Evolutionary conservation across 192 early-diverging fungal species (phyloP), one percentile per base, ranked within the genome.

Genomic region (Paraglomus brasilianum): DNA sequence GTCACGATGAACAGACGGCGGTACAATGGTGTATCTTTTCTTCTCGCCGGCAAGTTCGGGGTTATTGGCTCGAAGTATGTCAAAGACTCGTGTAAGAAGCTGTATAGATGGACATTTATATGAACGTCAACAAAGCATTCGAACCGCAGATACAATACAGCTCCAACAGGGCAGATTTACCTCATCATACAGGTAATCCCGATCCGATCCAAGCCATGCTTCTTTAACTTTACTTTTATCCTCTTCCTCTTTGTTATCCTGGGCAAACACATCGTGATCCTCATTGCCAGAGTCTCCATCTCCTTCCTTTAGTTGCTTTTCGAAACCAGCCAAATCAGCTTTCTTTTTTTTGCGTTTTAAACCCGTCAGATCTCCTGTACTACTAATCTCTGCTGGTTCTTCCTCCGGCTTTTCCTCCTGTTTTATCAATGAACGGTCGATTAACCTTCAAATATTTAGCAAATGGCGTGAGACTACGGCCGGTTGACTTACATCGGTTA

Each of bases 181-280:
- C 81, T 95, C 97, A 21, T 81, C 71, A 76, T 98, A 99, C 10
- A 90, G 88, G 82, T 99, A 97, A 78, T 98, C 95, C 38, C 96
- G 85, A 82, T 93, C 91, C 24, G 88, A 83, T 61, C 86, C 89
- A 21, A 93, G 73, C 97, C 97, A 99, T n/a, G 90, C 73, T 70
- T 92, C 92, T 61, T 81, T 85, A 15, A 79, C 63, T 4, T 74
- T 60, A n/a, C 68, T 62, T 47, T 73, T 69, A 44, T 65, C 72
- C 8, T 74, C 77, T 6, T 78, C 83, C n/a, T 82, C 78, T 57
- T 82, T 73, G 47, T 66, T 73, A 13, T 80, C 80, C 21, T 66
- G 70, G 30, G 69, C 80, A 74, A 78, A 79, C 57, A 77, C 62
- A 38, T 87, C 84, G 58, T 86, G 84, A 36, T 81, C 87, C 51